phyloP scores from a whole-genome alignment of 2,329 filamentous ascomycete genomes.

The Monosporascus sp. region DNA sequence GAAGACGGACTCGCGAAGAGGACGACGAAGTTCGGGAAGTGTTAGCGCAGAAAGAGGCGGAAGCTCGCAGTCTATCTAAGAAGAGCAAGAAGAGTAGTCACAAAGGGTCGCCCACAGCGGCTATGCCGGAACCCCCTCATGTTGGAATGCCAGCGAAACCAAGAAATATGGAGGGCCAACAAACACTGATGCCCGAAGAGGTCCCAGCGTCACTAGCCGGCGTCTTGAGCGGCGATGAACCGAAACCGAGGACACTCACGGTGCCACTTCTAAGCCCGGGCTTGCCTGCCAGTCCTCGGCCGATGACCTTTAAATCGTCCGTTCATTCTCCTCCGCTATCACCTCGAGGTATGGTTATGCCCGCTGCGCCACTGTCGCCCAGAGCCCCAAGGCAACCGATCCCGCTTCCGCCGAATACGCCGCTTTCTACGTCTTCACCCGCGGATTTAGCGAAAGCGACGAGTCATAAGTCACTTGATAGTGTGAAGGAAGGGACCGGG shows the following conservation, averaged over 20 bases:
- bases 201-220: conserved; percentile 47
- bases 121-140: conserved; percentile 20
- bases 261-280: conserved; percentile 52
- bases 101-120: conserved; percentile 39
- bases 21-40: conserved; percentile 75
- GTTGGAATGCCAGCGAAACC: conserved; percentile 34
- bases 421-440: conserved; percentile 55
- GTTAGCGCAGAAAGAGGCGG: conserved; percentile 59
- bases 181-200: conserved; percentile 30
- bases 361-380: conserved; percentile 59
- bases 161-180: conserved; percentile 23
- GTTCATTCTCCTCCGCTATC: conserved; percentile 64
- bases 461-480: conserved; percentile 36
- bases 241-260: conserved; percentile 26
- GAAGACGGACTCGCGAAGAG: conserved; percentile 79
- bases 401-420: conserved; percentile 64
- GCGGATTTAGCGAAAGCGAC: conserved; percentile 27
- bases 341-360: conserved; percentile 44
- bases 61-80: conserved; percentile 67
- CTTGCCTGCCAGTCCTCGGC: conserved; percentile 55
- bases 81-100: conserved; percentile 58
- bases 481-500: conserved; percentile 28
- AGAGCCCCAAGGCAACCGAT: conserved; percentile 69
- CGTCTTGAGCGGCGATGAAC: conserved; percentile 36
- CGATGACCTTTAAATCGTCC: conserved; percentile 45